phyloP scores from a whole-genome alignment of 2,329 filamentous ascomycete species.

The Ophiostoma angusticollis region DNA sequence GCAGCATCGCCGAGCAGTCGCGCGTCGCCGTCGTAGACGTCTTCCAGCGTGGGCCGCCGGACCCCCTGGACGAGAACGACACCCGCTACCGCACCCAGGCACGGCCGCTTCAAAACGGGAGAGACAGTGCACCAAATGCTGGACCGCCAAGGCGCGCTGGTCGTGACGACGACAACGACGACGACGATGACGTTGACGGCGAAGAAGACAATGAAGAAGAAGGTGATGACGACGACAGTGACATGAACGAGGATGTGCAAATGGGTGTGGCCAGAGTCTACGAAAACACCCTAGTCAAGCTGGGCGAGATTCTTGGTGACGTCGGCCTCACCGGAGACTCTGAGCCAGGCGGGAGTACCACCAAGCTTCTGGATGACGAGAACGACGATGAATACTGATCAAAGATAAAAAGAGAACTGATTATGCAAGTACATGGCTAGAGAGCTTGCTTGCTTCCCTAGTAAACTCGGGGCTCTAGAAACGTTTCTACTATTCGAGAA shows the following conservation, averaged over 20 bases:
- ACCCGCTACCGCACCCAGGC: not conserved
- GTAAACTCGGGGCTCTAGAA: too few relatives aligned
- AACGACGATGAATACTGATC: slow-evolving; percentile 7
- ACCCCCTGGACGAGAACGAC: slow-evolving; percentile 4
- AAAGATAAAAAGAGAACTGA: too few relatives aligned
- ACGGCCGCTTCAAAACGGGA: not conserved
- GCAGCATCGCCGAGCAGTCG: slow-evolving; percentile 66
- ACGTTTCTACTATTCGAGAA: too few relatives aligned
- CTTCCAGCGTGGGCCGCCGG: slow-evolving; percentile 33
- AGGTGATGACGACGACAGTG: slow-evolving; percentile 21
- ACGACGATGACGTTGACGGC: not conserved
- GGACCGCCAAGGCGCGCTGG: not conserved
- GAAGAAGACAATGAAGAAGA: slow-evolving; percentile 20
- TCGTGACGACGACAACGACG: not conserved
- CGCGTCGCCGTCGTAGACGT: slow-evolving; percentile 57
- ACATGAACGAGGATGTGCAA: slow-evolving; percentile 27
- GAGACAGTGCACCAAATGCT: not conserved
- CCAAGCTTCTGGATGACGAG: not conserved
- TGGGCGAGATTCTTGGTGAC: slow-evolving; percentile 54
- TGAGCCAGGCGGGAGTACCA: not conserved
- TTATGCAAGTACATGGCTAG: too few relatives aligned
- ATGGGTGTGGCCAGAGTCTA: slow-evolving; percentile 68
- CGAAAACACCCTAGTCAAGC: slow-evolving; percentile 61
- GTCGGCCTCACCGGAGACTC: slow-evolving; percentile 9
- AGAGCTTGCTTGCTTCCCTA: too few relatives aligned